phyloP scores from a whole-genome alignment of 192 early-diverging fungal species.

The Kickxella alabastrina region DNA sequence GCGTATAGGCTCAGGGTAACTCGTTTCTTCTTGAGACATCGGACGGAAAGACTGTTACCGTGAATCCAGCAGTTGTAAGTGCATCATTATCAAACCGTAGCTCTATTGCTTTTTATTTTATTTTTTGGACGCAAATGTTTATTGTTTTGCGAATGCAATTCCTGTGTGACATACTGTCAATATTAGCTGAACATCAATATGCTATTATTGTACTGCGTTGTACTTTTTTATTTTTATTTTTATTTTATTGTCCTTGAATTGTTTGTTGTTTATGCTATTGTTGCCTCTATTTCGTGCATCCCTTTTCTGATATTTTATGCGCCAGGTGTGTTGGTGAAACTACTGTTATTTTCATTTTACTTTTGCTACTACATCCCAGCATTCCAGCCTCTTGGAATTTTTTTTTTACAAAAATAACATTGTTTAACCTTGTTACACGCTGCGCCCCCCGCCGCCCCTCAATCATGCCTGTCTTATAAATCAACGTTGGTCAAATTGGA shows the following conservation, averaged over 20 bases:
- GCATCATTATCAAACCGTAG: not conserved
- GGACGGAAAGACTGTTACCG: conserved; percentile 27
- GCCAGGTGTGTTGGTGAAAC: not conserved
- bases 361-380: not conserved
- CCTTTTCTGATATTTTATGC: not conserved
- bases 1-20: conserved; percentile 42
- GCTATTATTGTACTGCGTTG: not conserved
- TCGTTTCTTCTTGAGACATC: conserved; percentile 47
- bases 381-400: conserved; percentile 7
- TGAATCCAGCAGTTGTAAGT: conserved; percentile 49
- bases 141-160: no score
- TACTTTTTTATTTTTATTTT: not conserved
- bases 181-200: no score
- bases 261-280: not conserved
- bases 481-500: no score
- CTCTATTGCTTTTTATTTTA: not conserved
- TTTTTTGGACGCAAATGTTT: no score
- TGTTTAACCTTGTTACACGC: not conserved
- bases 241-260: no score
- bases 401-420: not conserved
- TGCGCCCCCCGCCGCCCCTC: not conserved
- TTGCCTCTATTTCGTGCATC: not conserved
- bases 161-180: no score
- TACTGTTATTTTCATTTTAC: not conserved
- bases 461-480: not conserved